Conservation (phyloP, 345 rosid species). For the Barbarea vulgaris region DNA sequence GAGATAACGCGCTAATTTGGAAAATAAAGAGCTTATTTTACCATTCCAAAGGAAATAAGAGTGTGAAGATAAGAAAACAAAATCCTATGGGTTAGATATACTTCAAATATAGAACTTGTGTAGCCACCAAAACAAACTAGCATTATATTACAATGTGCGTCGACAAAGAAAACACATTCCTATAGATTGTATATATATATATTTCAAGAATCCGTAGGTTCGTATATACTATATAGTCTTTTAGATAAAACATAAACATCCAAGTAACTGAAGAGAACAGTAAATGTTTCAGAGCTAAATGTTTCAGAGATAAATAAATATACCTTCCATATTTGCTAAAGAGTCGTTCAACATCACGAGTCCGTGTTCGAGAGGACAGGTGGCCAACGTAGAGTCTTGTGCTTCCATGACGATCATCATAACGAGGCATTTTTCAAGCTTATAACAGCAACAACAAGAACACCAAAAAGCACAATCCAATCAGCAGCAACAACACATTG, state of each 20-base stretch:
- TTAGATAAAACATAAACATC: background rate
- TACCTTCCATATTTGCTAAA: slow-evolving; percentile 64
- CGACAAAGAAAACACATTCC: too few species aligned
- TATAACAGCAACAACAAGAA: too few species aligned
- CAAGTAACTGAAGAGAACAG: background rate
- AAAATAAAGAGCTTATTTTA: too few species aligned
- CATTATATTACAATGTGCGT: too few species aligned
- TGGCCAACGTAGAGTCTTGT: slow-evolving; percentile 58
- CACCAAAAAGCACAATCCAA: background rate
- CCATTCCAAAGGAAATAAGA: too few species aligned
- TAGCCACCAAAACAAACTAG: background rate
- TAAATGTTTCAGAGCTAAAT: too few species aligned
- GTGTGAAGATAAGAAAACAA: background rate
- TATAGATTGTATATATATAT: too few species aligned
- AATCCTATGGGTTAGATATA: too few species aligned
- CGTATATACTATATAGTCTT: too few species aligned
- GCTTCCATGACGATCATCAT: slow-evolving; percentile 43
- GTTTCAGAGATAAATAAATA: background rate
- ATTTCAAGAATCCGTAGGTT: too few species aligned
- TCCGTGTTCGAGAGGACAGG: slow-evolving; percentile 50
- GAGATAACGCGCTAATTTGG: background rate
- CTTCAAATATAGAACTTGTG: background rate
- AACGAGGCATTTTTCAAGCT: slow-evolving; percentile 51
- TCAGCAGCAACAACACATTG: background rate
- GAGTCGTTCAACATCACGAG: slow-evolving; percentile 51